Conservation (phyloP, 2,329 filamentous ascomycete species). For the Aotearoamyces nothofagi region DNA sequence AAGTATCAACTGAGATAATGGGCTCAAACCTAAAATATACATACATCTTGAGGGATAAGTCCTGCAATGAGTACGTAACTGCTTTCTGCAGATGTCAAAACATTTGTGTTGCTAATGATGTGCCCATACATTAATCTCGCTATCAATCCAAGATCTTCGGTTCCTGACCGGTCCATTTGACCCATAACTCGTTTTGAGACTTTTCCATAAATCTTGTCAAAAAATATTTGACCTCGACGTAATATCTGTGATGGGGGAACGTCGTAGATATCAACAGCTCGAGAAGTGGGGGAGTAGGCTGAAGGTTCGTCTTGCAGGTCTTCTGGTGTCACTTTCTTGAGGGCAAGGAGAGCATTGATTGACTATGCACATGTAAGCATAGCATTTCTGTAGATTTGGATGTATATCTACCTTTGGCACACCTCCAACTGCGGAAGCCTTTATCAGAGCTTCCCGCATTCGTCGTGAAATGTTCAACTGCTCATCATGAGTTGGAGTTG, state of each 20-base stretch:
- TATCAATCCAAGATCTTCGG: slow-evolving; percentile 31
- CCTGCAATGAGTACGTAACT: slow-evolving; percentile 35
- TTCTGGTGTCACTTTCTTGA: slow-evolving; percentile 27
- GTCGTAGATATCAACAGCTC: slow-evolving; percentile 24
- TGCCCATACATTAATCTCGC: slow-evolving; percentile 33
- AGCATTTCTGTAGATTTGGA: slow-evolving; percentile 2
- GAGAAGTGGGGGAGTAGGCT: slow-evolving; percentile 23
- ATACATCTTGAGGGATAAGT: slow-evolving; percentile 34
- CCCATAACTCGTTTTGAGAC: slow-evolving; percentile 30
- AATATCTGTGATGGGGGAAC: slow-evolving; percentile 22
- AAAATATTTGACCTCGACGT: slow-evolving; percentile 29
- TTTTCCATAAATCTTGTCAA: slow-evolving; percentile 32
- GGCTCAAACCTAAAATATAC: too few relatives aligned
- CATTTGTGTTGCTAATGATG: slow-evolving; percentile 29
- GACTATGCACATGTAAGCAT: slow-evolving; percentile 16
- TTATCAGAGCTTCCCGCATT: slow-evolving; percentile 33
- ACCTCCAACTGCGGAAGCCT: slow-evolving; percentile 30
- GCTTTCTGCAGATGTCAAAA: slow-evolving; percentile 30
- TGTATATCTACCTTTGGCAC: slow-evolving; percentile 28
- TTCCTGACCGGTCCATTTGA: slow-evolving; percentile 31
- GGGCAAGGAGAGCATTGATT: slow-evolving; percentile 30
- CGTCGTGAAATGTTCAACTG: slow-evolving; percentile 28
- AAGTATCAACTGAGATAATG: too few relatives aligned
- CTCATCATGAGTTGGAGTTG: slow-evolving; percentile 19
- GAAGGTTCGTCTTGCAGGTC: slow-evolving; percentile 24